phyloP scores from a whole-genome alignment of 2,329 filamentous ascomycete genomes.

The Ophiosphaerella narmari region DNA sequence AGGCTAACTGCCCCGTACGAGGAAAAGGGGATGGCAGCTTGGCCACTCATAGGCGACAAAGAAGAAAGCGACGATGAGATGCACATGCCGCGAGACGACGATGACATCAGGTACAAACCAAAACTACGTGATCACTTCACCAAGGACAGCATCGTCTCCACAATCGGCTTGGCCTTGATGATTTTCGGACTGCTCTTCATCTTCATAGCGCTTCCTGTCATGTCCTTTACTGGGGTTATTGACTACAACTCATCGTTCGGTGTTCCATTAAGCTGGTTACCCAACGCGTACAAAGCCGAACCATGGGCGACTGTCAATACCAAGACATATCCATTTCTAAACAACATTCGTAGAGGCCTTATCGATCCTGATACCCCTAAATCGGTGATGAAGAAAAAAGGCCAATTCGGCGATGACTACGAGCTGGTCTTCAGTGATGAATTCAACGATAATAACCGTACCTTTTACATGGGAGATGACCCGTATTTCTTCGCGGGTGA shows the following conservation, averaged over 20 bases:
- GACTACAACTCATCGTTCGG: constrained; percentile 47
- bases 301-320: constrained; percentile 56
- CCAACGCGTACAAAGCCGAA: constrained; percentile 31
- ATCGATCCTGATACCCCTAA: constrained; percentile 60
- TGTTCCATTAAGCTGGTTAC: constrained; percentile 48
- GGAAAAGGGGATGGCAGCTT: constrained; percentile 48
- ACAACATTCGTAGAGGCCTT: constrained; percentile 54
- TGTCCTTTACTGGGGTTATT: constrained; percentile 52
- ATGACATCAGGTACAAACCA: constrained; percentile 52
- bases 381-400: constrained; percentile 51
- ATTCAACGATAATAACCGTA: constrained; percentile 58
- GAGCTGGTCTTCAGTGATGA: constrained; percentile 62
- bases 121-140: constrained; percentile 53
- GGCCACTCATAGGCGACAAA: constrained; percentile 56
- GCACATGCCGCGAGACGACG: constrained; percentile 58
- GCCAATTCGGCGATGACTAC: constrained; percentile 52
- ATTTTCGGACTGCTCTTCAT: constrained; percentile 54
- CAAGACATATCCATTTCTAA: constrained; percentile 52
- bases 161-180: constrained; percentile 52
- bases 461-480: constrained; percentile 63
- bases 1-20: constrained; percentile 51
- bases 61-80: constrained; percentile 60
- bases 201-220: constrained; percentile 57
- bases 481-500: constrained; percentile 59
- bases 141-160: constrained; percentile 49